Conservation (phyloP, 768 basidiomycete species). For the Serendipita sp. region DNA sequence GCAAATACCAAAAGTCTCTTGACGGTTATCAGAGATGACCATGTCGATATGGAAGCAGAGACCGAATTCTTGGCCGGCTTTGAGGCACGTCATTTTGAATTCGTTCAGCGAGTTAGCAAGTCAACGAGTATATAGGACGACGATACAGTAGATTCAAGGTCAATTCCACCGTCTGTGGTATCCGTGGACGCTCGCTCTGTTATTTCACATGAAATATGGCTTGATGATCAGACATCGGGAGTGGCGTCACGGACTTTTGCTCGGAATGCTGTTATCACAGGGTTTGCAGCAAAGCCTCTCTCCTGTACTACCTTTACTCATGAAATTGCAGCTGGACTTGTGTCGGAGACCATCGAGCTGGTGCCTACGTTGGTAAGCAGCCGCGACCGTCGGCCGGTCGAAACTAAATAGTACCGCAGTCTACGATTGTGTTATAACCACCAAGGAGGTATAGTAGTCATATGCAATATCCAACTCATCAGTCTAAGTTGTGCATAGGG, state of each 20-base stretch:
- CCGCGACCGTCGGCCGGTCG: not conserved
- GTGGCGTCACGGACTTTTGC: constrained; percentile 20
- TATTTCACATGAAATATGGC: constrained; percentile 54
- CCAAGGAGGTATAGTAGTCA: constrained; percentile 30
- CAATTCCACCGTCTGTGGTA: constrained; percentile 16
- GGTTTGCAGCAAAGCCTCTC: not conserved
- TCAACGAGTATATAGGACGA: not conserved
- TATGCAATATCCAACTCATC: constrained; percentile 5
- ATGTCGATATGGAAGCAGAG: constrained; percentile 55
- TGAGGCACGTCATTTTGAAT: constrained; percentile 21
- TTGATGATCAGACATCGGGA: constrained; percentile 42
- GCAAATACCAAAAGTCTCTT: constrained; percentile 30
- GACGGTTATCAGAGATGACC: constrained; percentile 33
- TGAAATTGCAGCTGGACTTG: constrained; percentile 46
- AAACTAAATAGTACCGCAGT: constrained; percentile 21
- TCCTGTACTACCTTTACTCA: constrained; percentile 30
- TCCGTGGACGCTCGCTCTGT: constrained; percentile 32
- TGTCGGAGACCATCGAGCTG: constrained; percentile 45
- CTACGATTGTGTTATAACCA: constrained; percentile 54
- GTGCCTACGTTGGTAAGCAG: constrained; percentile 46
- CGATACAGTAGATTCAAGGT: constrained; percentile 7
- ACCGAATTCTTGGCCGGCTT: constrained; percentile 50
- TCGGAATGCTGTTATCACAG: not conserved
- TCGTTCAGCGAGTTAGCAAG: not conserved
- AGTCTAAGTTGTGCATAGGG: constrained; percentile 22